Evolutionary conservation across 805 yeast genomes (phyloP), one percentile per base, ranked within the genome.

Genomic region (Candida parachauliodes): DNA sequence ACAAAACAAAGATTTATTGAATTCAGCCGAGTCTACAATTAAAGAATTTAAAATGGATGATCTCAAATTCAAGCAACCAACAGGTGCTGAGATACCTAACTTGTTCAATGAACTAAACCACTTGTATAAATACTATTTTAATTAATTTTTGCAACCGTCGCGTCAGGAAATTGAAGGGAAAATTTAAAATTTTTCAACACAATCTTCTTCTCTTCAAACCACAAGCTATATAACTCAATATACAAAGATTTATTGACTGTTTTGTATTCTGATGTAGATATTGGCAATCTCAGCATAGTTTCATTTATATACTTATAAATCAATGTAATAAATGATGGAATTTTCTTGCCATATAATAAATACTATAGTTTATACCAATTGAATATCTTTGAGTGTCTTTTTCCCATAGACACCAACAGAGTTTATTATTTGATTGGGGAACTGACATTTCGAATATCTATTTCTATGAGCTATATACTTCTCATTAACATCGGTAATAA

Each of bases 221-320:
- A n/a, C n/a, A n/a, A n/a, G n/a, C n/a, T n/a, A n/a, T n/a, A n/a
- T n/a, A n/a, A n/a, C n/a, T n/a, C n/a, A n/a, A n/a, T n/a, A n/a
- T n/a, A n/a, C n/a, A n/a, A n/a, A n/a, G n/a, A n/a, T n/a, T n/a
- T n/a, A n/a, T n/a, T n/a, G n/a, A n/a, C n/a, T n/a, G n/a, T n/a
- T n/a, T n/a, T n/a, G n/a, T n/a, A n/a, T n/a, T n/a, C n/a, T 18
- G 14, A 15, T 38, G 21, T 33, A 27, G 20, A 37, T n/a, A 28
- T 40, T 59, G 68, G 70, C 70, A 63, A 59, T 52, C 65, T 62
- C 51, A 63, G 70, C 72, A 66, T 66, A 66, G 72, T 66, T 64
- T 66, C 72, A 62, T 65, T 57, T 46, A 58, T 59, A 56, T 59
- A 23, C 33, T 24, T 26, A 28, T 7, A 15, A 17, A 28, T 35